A percentile compares a stretch with the other conserved stretches of the same genome.
phyloP scores from a whole-genome alignment of 2,329 filamentous ascomycete species.

The Cordyceps tenuipes region DNA sequence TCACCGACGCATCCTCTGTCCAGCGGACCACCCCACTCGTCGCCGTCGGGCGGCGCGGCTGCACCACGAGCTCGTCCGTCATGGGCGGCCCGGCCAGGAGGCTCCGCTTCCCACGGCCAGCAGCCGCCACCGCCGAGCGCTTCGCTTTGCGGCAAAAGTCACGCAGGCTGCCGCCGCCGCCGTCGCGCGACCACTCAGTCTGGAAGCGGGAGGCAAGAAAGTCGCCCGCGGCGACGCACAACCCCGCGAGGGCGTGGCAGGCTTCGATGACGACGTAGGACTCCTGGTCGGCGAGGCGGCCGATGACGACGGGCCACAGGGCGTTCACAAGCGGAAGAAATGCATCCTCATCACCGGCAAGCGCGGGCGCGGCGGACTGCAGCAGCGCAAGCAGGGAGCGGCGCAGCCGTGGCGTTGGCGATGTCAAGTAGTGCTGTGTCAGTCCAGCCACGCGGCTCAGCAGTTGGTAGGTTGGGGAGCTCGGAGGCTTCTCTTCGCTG shows the following conservation, averaged over 20 bases:
- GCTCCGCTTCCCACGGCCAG: neutral
- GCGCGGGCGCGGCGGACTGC: constrained; percentile 59
- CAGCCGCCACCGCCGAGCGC: constrained; percentile 27
- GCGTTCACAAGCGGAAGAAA: constrained; percentile 87
- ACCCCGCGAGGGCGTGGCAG: constrained; percentile 55
- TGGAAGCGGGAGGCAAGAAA: constrained; percentile 73
- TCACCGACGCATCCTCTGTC: constrained; percentile 5
- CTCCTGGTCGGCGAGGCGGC: constrained; percentile 58
- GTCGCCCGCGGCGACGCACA: constrained; percentile 67
- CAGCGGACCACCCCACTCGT: neutral
- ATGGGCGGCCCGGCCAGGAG: neutral
- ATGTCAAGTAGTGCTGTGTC: constrained; percentile 85
- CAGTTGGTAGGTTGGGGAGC: constrained; percentile 71
- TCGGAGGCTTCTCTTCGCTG: constrained; percentile 44
- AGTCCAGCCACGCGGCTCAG: constrained; percentile 73
- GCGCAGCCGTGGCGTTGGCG: constrained; percentile 69
- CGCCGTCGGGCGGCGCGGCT: constrained; percentile 20
- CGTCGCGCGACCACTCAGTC: constrained; percentile 51
- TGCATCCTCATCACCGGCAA: constrained; percentile 68
- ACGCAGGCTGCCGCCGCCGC: constrained; percentile 35
- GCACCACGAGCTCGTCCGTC: constrained; percentile 23
- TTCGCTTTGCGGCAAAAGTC: constrained; percentile 40
- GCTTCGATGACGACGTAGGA: constrained; percentile 62
- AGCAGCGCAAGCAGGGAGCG: constrained; percentile 72
- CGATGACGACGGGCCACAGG: constrained; percentile 75